Evolutionary conservation across 2,329 filamentous ascomycete species (phyloP).

Genomic region (Didymella lethalis): DNA sequence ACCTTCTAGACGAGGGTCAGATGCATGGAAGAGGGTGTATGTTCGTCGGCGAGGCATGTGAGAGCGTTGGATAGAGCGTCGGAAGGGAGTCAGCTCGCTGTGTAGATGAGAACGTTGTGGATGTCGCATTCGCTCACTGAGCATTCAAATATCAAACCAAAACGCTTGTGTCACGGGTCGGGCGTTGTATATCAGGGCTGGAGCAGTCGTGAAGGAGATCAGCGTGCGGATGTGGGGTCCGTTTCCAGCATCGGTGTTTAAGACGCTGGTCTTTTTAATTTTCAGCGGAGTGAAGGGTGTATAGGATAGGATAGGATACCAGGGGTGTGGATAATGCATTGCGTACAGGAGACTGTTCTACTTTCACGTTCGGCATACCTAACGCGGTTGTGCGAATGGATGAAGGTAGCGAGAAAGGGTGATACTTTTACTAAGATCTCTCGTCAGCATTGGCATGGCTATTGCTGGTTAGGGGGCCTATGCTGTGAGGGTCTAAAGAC

Average conservation of each 20-base stretch:
- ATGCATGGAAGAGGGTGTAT: not conserved
- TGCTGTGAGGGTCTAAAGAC: no score
- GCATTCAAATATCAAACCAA: not conserved
- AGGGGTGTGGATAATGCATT: not conserved
- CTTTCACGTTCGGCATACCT: no score
- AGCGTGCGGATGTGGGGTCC: no score
- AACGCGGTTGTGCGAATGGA: no score
- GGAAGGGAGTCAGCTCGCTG: not conserved
- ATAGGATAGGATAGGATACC: not conserved
- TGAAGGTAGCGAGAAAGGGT: no score
- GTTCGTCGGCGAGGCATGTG: not conserved
- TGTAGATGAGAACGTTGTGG: not conserved
- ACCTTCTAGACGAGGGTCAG: slow-evolving; percentile 12
- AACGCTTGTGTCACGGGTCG: no score
- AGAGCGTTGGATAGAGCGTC: not conserved
- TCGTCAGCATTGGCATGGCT: no score
- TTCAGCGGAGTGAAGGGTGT: not conserved
- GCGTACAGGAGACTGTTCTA: not conserved
- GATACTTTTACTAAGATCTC: no score
- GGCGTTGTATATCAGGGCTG: no score
- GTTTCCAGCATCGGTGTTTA: not conserved
- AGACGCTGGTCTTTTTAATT: not conserved
- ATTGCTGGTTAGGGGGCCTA: no score
- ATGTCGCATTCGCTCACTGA: not conserved
- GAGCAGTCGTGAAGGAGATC: not conserved